phyloP scores from a whole-genome alignment of 2,329 filamentous ascomycete species.

The Botrytis medusae region DNA sequence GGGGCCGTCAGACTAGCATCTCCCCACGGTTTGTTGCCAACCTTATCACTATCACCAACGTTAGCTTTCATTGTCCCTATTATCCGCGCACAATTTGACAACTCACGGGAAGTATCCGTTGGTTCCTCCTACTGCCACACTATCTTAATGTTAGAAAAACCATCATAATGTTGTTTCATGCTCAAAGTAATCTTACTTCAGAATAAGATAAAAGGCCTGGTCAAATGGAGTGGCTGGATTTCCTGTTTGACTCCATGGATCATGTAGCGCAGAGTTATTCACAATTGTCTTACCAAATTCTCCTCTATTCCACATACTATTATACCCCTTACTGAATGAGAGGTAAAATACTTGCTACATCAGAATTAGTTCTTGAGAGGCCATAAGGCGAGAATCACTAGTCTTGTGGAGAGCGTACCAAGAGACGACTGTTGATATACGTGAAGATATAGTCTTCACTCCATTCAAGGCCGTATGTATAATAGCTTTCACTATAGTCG shows the following conservation, averaged over 20 bases:
- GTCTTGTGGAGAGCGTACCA: constrained; percentile 31
- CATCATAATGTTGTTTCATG: background rate
- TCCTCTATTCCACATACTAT: constrained; percentile 43
- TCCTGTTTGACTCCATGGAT: constrained; percentile 47
- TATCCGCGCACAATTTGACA: background rate
- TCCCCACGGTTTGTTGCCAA: constrained; percentile 49
- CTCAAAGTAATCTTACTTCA: constrained; percentile 39
- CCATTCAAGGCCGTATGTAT: constrained; percentile 57
- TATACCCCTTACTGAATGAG: constrained; percentile 33
- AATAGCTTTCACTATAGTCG: constrained; percentile 46
- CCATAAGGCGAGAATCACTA: background rate
- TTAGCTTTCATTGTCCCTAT: constrained; percentile 20
- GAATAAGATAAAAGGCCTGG: constrained; percentile 51
- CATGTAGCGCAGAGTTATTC: constrained; percentile 45
- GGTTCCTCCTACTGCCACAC: constrained; percentile 49
- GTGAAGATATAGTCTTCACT: constrained; percentile 53
- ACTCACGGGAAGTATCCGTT: constrained; percentile 50
- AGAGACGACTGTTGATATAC: constrained; percentile 49
- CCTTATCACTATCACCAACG: constrained; percentile 41
- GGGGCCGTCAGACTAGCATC: constrained; percentile 44
- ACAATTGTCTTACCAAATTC: constrained; percentile 44
- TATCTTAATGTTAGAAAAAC: background rate
- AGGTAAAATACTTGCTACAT: constrained; percentile 43
- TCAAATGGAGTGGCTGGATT: constrained; percentile 50
- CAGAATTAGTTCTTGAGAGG: constrained; percentile 26